Percentiles rank a stretch among this genome's conserved stretches.
These are phyloP conservation scores for Ganoderma leucocontextum DNA, from an alignment of 1,284 basidiomycete genomes.

Conservation along the genomic window DNA sequence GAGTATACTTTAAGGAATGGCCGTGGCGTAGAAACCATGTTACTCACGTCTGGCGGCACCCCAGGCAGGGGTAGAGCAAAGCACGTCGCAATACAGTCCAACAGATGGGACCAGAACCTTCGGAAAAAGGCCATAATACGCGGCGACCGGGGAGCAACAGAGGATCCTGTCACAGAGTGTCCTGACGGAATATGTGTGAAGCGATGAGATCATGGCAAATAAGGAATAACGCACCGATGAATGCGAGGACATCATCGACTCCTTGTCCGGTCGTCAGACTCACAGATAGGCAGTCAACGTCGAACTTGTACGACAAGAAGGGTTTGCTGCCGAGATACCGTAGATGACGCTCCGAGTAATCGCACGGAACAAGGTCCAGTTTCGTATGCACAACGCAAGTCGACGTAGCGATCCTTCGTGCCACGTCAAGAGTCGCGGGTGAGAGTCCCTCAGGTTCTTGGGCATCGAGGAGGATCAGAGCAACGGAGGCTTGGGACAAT, in stretches of 20 bases:
- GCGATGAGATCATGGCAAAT: background rate
- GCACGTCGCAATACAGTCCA: background rate
- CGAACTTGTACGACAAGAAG: background rate
- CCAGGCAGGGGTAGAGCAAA: background rate
- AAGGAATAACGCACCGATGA: slow-evolving; percentile 3
- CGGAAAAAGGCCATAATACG: background rate
- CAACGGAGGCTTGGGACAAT: background rate
- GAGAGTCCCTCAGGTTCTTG: background rate
- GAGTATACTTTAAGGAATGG: background rate
- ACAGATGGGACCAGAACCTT: background rate
- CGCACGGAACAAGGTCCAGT: slow-evolving; percentile 11
- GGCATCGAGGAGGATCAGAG: slow-evolving; percentile 13
- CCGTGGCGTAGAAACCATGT: background rate
- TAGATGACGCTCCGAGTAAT: slow-evolving; percentile 1
- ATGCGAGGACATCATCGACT: slow-evolving; percentile 3
- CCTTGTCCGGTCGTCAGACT: background rate
- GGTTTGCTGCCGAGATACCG: background rate
- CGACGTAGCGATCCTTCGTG: background rate
- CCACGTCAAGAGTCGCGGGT: background rate
- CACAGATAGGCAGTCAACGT: slow-evolving; percentile 9
- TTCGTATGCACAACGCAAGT: slow-evolving; percentile 16
- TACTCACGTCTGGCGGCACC: background rate
- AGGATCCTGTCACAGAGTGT: background rate
- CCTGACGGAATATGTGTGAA: background rate
- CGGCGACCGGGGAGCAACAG: background rate